Evolutionary conservation across 129 eudicot species (phyloP).

Genomic region (Flaveria brownii): DNA sequence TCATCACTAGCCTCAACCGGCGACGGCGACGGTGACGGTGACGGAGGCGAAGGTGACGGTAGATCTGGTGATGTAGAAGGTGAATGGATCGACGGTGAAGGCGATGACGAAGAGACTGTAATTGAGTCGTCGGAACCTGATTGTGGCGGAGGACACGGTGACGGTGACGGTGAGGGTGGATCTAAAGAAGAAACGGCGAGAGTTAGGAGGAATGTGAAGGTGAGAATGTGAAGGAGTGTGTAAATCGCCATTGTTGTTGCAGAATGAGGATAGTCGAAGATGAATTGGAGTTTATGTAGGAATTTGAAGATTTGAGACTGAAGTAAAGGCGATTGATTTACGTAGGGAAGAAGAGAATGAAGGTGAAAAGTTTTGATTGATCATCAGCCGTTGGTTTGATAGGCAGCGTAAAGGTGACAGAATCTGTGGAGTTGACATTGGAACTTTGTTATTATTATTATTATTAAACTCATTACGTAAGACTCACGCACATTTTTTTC

Average conservation of each 20-base stretch:
- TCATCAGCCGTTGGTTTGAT: constrained; percentile 28
- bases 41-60: constrained; percentile 16
- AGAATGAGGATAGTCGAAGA: constrained; percentile 3
- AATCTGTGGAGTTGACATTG: constrained; percentile 29
- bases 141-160: constrained; percentile 41
- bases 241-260: constrained; percentile 32
- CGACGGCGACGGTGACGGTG: constrained; percentile 26
- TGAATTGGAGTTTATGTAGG: constrained; percentile 5
- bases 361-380: constrained; percentile 15
- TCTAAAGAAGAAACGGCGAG: constrained; percentile 20
- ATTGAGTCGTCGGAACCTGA: constrained; percentile 29
- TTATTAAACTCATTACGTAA: too few species aligned
- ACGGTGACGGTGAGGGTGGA: constrained; percentile 34
- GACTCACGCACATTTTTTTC: too few species aligned
- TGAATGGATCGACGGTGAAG: background rate
- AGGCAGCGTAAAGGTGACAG: constrained; percentile 25
- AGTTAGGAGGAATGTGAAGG: constrained; percentile 23
- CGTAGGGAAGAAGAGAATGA: constrained; percentile 27
- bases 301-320: constrained; percentile 18
- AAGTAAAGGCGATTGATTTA: constrained; percentile 33
- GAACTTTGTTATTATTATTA: too few species aligned
- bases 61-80: constrained; percentile 22
- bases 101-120: constrained; percentile 9
- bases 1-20: constrained; percentile 26
- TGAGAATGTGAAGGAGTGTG: constrained; percentile 13